These are phyloP conservation scores for Lasiosphaeris hirsuta DNA, from an alignment of 495 filamentous ascomycete species.

Conservation along the genomic window DNA sequence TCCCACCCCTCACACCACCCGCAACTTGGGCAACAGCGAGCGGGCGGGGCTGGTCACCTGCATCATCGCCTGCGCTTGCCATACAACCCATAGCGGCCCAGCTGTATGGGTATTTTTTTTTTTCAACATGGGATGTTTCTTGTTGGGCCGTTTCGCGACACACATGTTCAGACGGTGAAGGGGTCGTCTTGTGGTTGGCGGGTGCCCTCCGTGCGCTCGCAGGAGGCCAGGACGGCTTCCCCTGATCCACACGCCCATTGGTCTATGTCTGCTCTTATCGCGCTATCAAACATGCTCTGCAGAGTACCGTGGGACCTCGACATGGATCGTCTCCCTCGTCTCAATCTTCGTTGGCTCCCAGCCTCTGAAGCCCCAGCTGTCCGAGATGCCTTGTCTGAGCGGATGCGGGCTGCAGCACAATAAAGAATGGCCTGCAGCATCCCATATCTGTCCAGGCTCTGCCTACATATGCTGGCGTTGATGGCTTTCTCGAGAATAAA, in stretches of 20 bases:
- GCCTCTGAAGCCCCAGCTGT: constrained; percentile 7
- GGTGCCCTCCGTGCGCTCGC: neutral
- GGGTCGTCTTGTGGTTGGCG: constrained; percentile 12
- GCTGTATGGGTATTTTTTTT: neutral
- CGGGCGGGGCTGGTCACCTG: constrained; percentile 3
- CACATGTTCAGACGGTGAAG: constrained; percentile 2
- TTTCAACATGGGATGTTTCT: neutral
- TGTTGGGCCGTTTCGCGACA: neutral
- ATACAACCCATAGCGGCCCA: neutral
- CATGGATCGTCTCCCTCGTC: constrained; percentile 7
- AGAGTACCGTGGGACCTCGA: constrained; percentile 20
- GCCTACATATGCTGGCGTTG: no score
- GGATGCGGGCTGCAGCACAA: neutral
- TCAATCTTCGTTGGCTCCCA: constrained; percentile 17
- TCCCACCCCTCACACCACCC: neutral
- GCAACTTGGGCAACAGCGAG: no score
- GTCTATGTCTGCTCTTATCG: constrained; percentile 17
- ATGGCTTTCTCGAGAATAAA: no score
- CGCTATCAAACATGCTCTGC: constrained; percentile 19
- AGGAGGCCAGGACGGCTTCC: neutral
- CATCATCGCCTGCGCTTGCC: constrained; percentile 17
- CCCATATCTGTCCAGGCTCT: neutral
- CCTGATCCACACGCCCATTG: constrained; percentile 18
- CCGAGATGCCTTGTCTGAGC: constrained; percentile 14
- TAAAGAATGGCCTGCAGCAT: constrained; percentile 8